Base-by-base conservation (phyloP, 2,329 filamentous ascomycete genomes). In the Pyrenochaeta sp. region DNA sequence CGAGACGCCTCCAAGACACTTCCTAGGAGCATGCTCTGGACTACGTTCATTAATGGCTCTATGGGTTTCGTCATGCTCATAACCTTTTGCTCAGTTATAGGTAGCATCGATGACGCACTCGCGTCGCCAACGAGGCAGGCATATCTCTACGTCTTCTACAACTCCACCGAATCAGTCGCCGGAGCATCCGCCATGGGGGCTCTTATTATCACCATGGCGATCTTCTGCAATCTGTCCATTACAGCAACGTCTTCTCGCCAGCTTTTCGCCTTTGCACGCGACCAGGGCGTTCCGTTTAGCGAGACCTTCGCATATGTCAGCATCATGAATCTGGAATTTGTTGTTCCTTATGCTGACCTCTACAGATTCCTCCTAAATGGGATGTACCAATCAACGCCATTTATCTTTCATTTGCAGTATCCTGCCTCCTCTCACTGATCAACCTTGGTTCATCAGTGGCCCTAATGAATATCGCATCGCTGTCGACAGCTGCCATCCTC, bases 21-120 rank as follows among this genome's bases (percentile, higher is more conserved):
- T 9, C 77, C 77, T 2, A 62, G 63, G 31, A 74, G 69, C 31
- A 78, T 78, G 75, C 64, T 79, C 20, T 65, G 64, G 27, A 75
- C 74, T 1, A 58, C 74, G 30, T 45, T 74, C 30, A 54, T 76
- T 36, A 78, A 78, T 45, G 73, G 74, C n/a, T 44, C 67, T 14
- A 64, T 76, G 31, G 76, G 75, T 9, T 64, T 76, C 27, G 58
- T 73, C 37, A 75, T 76, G 66, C 49, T 62, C 47, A 49, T 66
- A n/a, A 67, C 66, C 2, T 59, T 83, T n/a, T 35, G 32, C 32
- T 35, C 32, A n/a, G 32, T 29, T 11, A 4, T 35, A 12, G 32
- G 32, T 17, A 35, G 32, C 32, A 35, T 35, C 11, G 32, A 35
- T 11, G 32, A 35, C 32, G 32, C 32, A n/a, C 32, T 35, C 4